A percentile compares a stretch with the other conserved stretches of the same genome.
Evolutionary conservation across 1,284 basidiomycete species (phyloP).

Genomic region (Volvariella surrecta): DNA sequence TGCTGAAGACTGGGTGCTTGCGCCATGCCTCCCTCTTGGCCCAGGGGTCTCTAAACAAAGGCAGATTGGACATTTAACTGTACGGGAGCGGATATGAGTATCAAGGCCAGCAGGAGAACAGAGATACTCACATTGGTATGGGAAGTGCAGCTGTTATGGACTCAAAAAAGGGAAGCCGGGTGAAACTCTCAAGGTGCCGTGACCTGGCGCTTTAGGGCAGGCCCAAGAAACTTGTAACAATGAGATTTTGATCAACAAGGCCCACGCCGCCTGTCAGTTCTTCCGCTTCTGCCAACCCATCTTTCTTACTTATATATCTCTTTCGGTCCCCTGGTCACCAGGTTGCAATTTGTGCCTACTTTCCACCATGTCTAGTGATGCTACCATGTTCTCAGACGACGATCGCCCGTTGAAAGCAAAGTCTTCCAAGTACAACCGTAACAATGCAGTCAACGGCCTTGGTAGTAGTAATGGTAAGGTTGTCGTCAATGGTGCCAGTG

Average conservation of each 20-base stretch:
- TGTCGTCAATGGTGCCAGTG: slow-evolving; percentile 24
- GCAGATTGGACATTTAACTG: slow-evolving; percentile 43
- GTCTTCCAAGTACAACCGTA: slow-evolving; percentile 24
- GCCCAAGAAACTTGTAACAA: slow-evolving; percentile 36
- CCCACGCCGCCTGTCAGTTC: slow-evolving; percentile 13
- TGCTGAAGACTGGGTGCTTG: slow-evolving; percentile 81
- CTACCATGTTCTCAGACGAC: slow-evolving; percentile 53
- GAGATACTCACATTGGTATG: slow-evolving; percentile 7
- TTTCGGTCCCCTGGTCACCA: slow-evolving; percentile 10
- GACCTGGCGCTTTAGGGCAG: slow-evolving; percentile 50
- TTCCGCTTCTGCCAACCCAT: slow-evolving; percentile 11
- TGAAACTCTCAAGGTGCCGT: slow-evolving; percentile 17
- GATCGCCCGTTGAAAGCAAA: slow-evolving; percentile 53
- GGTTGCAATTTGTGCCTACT: slow-evolving; percentile 11
- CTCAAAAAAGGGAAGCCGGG: slow-evolving; percentile 7
- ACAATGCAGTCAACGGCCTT: slow-evolving; percentile 14
- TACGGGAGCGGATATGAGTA: slow-evolving; percentile 1
- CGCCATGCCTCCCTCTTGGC: slow-evolving; percentile 92
- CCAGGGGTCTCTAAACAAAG: slow-evolving; percentile 89
- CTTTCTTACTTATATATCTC: slow-evolving; percentile 13
- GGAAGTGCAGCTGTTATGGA: slow-evolving; percentile 4
- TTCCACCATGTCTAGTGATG: slow-evolving; percentile 35
- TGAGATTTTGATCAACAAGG: slow-evolving; percentile 26
- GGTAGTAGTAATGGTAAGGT: slow-evolving; percentile 37
- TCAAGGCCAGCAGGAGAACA: neutral